Evolutionary conservation across 768 basidiomycete genomes (phyloP), one percentile per base, ranked within the genome.

Genomic region (Panaeolus cyanescens): DNA sequence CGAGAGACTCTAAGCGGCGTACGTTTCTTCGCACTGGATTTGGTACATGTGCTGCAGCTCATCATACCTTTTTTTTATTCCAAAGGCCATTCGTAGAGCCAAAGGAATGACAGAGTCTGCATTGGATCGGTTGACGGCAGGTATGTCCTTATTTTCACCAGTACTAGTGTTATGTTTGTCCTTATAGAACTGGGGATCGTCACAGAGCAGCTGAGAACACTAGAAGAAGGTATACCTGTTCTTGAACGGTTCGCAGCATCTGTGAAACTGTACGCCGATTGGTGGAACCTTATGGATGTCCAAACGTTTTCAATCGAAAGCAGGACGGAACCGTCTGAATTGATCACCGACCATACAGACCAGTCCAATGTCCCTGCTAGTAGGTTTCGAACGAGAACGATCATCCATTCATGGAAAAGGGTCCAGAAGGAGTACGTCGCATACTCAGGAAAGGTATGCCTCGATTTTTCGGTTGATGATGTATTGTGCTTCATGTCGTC

Each of bases 281-380:
- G 64, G 64, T 65, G 64, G 64, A 65, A 60, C 12, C 20, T 25
- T 20, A 56, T 56, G 55, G 31, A 36, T 10, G 19, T 37, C 32
- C 5, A 28, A 39, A n/a, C n/a, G n/a, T n/a, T n/a, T n/a, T n/a
- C n/a, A n/a, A n/a, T n/a, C n/a, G n/a, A n/a, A n/a, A n/a, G n/a
- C n/a, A n/a, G n/a, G n/a, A n/a, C n/a, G n/a, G n/a, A n/a, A n/a
- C n/a, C n/a, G n/a, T n/a, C n/a, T 39, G 9, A 2, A 13, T 39
- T n/a, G 37, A 39, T 39, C 15, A n/a, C 15, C 12, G 9, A n/a
- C n/a, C n/a, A n/a, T n/a, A n/a, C n/a, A n/a, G n/a, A n/a, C n/a
- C n/a, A n/a, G n/a, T n/a, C n/a, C n/a, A n/a, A n/a, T n/a, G n/a
- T n/a, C n/a, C n/a, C n/a, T n/a, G n/a, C n/a, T n/a, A n/a, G n/a